Percentiles rank a stretch among this genome's conserved stretches.
These are phyloP conservation scores for Thermothelomyces thermophilus DNA, from an alignment of 2,329 filamentous ascomycete species.

Conservation along the genomic window DNA sequence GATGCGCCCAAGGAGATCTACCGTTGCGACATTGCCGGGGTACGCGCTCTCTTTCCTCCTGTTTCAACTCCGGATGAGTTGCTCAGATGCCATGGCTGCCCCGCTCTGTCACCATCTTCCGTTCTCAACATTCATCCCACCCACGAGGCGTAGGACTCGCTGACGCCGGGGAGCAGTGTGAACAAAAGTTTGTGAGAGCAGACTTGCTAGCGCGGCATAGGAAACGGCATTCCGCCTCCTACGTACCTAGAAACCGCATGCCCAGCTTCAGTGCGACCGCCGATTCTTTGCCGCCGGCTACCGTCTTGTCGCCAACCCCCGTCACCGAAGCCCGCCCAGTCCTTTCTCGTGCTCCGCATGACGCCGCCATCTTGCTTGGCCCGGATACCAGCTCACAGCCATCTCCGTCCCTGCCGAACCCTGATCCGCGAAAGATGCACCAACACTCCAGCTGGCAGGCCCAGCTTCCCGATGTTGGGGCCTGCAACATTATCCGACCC, in stretches of 20 bases:
- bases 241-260: slow-evolving; percentile 44
- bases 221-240: slow-evolving; percentile 55
- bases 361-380: slow-evolving; percentile 41
- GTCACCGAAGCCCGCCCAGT: slow-evolving; percentile 24
- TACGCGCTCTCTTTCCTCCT: slow-evolving; percentile 6
- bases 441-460: slow-evolving; percentile 29
- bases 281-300: slow-evolving; percentile 20
- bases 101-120: background rate
- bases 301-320: slow-evolving; percentile 18
- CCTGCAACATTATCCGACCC: slow-evolving; percentile 33
- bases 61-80: background rate
- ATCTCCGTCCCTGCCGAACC: slow-evolving; percentile 25
- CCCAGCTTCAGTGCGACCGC: slow-evolving; percentile 39
- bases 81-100: background rate
- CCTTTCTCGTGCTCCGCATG: slow-evolving; percentile 35
- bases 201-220: slow-evolving; percentile 66
- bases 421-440: slow-evolving; percentile 19
- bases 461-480: slow-evolving; percentile 31
- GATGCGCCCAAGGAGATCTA: slow-evolving; percentile 77
- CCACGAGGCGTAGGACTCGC: background rate
- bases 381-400: slow-evolving; percentile 34
- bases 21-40: slow-evolving; percentile 63
- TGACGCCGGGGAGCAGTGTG: slow-evolving; percentile 40
- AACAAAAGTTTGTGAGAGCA: slow-evolving; percentile 69
- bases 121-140: background rate